These are phyloP conservation scores for Berkeleyomyces basicola DNA, from an alignment of 2,329 filamentous ascomycete genomes.

Conservation along the genomic window DNA sequence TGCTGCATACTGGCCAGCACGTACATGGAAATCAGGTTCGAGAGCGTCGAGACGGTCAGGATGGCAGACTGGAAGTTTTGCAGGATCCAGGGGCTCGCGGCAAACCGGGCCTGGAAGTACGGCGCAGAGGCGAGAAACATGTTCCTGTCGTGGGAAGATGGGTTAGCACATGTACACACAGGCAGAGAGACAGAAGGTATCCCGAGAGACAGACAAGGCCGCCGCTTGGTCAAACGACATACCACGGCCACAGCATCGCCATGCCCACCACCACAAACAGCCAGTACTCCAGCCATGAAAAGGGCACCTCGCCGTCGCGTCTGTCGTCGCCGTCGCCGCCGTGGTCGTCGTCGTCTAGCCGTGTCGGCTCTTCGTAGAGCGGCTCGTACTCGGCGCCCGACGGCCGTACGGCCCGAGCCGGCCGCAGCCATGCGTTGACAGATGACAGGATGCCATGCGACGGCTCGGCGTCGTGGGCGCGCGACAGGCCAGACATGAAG, in stretches of 20 bases:
- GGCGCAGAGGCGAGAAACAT: conserved; percentile 94
- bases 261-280: conserved; percentile 76
- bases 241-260: conserved; percentile 97
- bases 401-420: not conserved
- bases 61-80: conserved; percentile 82
- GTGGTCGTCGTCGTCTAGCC: conserved; percentile 2
- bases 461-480: conserved; percentile 2
- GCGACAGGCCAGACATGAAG: not conserved
- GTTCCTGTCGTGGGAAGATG: conserved; percentile 44
- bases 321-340: not conserved
- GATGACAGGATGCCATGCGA: not conserved
- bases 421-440: not conserved
- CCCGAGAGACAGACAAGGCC: not conserved
- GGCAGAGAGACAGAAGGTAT: conserved; percentile 11
- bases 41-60: conserved; percentile 68
- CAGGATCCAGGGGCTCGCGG: conserved; percentile 50
- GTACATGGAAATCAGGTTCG: conserved; percentile 62
- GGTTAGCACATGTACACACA: not conserved
- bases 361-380: conserved; percentile 10
- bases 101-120: conserved; percentile 78
- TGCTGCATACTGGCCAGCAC: conserved; percentile 66
- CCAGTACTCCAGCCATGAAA: conserved; percentile 74
- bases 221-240: conserved; percentile 20
- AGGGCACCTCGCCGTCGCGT: conserved; percentile 30
- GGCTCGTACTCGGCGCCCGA: conserved; percentile 11